These are phyloP conservation scores for Phialophora tarda DNA, from an alignment of 2,329 filamentous ascomycete species.

Conservation along the genomic window DNA sequence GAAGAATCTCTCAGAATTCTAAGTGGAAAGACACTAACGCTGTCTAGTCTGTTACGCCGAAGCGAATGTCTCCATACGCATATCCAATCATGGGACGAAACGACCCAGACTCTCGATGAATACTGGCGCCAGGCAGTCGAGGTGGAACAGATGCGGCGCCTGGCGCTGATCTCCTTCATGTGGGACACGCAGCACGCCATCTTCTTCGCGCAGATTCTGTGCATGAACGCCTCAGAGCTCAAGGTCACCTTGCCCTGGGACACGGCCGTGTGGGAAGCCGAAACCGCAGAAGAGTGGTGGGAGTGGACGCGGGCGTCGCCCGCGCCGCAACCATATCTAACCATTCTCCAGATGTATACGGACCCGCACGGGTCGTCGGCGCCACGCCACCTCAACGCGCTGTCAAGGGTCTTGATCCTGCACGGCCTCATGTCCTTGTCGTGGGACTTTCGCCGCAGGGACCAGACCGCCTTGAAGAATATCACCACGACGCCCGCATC, in stretches of 20 bases:
- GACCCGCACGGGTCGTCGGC: neutral
- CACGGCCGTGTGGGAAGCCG: neutral
- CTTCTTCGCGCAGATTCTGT: neutral
- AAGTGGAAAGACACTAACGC: neutral
- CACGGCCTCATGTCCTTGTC: conserved; percentile 5
- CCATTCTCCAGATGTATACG: neutral
- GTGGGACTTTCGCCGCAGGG: neutral
- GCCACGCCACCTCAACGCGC: neutral
- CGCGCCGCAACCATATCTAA: neutral
- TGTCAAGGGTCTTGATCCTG: neutral
- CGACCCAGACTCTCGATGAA: neutral
- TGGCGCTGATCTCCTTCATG: neutral
- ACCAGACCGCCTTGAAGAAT: conserved; percentile 3
- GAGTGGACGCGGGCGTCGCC: neutral
- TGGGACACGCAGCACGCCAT: neutral
- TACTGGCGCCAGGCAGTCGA: neutral
- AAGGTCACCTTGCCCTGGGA: neutral
- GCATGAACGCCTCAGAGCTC: neutral
- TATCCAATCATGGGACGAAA: neutral
- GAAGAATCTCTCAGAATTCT: neutral
- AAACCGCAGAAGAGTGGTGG: neutral
- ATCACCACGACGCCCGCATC: neutral
- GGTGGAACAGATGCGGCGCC: neutral
- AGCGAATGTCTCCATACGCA: conserved; percentile 5
- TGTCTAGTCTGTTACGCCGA: neutral